Evolutionary conservation across 768 basidiomycete genomes (phyloP), one percentile per base, ranked within the genome.

Genomic region (Xerocomellus intermedius): DNA sequence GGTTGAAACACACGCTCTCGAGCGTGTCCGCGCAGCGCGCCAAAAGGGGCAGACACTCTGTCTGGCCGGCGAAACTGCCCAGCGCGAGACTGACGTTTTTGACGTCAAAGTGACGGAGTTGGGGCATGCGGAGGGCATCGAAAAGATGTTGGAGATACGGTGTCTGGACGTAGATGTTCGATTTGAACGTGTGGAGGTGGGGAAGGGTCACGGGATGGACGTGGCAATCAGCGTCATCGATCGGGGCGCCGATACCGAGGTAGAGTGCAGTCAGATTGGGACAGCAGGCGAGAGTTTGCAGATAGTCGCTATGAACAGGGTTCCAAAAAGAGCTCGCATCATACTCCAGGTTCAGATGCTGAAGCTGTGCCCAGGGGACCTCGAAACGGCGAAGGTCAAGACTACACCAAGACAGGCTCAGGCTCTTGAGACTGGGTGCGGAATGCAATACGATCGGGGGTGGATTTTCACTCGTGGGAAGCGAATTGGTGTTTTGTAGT

Each of bases 321-420:
- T 64, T 69, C 70, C 70, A 70, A 51, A 58, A 64, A 1, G 69
- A 30, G 58, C 58, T 60, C 2, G 69, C 70, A 30, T 70, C 55
- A 19, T 70, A 60, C 21, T 69, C 60, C 38, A 70, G 70, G 35
- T 58, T 63, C 2, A 70, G 58, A 43, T 66, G 49, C 28, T 61
- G 63, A 37, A 70, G 56, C 52, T 72, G 70, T 1, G 39, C 47
- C 69, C 70, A 70, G 0, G 69, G 70, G 17, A 70, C 8, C 19
- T 62, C 58, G 51, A 70, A 70, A n/a, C 43, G 16, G 13, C 44
- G 42, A 4, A 70, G 67, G 46, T 70, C 69, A 4, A 72, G 58
- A 28, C 43, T 52, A 33, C 66, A 62, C 70, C 62, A 72, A 2
- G 69, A 69, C 3, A 72, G 13, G 13, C 56, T 61, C 8, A 70